These are phyloP conservation scores for Astrothelium subdiscretum DNA, from an alignment of 495 filamentous ascomycete species.

Conservation along the genomic window DNA sequence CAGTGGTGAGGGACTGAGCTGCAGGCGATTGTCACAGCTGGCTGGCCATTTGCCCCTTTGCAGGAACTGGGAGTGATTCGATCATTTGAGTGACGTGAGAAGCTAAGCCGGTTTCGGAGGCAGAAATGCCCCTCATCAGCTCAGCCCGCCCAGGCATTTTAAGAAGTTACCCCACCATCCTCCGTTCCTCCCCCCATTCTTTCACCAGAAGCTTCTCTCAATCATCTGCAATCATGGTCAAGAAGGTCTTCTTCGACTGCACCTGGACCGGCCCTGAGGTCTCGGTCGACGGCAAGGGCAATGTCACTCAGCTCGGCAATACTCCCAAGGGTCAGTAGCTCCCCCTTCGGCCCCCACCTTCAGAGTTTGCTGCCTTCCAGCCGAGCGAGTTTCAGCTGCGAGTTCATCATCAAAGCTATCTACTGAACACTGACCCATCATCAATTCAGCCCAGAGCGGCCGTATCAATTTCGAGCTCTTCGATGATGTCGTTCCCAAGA, in stretches of 20 bases:
- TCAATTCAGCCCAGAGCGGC: slow-evolving; percentile 51
- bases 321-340: slow-evolving; percentile 48
- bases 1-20: background rate
- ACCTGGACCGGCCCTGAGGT: slow-evolving; percentile 53
- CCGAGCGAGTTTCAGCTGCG: background rate
- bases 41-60: background rate
- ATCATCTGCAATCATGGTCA: slow-evolving; percentile 52
- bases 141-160: slow-evolving; percentile 1
- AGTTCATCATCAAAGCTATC: background rate
- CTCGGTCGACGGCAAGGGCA: slow-evolving; percentile 39
- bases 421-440: slow-evolving; percentile 17
- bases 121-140: slow-evolving; percentile 3
- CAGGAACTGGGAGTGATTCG: background rate
- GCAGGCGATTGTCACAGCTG: background rate
- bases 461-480: slow-evolving; percentile 87
- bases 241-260: slow-evolving; percentile 57
- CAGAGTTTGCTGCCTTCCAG: background rate
- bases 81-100: slow-evolving; percentile 2
- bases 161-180: slow-evolving; percentile 12
- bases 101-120: background rate
- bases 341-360: slow-evolving; percentile 6
- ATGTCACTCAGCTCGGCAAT: slow-evolving; percentile 35
- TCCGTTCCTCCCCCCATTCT: slow-evolving; percentile 23
- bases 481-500: slow-evolving; percentile 80
- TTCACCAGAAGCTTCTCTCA: slow-evolving; percentile 49